These are phyloP conservation scores for Neostapfia colusana DNA, from an alignment of 176 grass and related monocot genomes.

Conservation along the genomic window DNA sequence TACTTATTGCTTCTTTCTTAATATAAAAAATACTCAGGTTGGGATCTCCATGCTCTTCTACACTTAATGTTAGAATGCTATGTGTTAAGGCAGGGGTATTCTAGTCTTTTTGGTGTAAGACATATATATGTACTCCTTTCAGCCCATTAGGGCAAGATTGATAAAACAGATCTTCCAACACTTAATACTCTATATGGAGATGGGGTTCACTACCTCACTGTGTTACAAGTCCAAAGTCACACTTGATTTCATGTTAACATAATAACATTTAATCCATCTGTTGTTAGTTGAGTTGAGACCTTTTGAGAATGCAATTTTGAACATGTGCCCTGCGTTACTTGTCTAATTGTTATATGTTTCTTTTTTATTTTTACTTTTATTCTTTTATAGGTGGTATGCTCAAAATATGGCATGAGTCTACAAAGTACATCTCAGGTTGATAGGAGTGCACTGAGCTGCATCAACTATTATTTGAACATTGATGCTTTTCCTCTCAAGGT, in stretches of 20 bases:
- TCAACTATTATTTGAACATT: constrained; percentile 54
- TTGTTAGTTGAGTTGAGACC: background rate
- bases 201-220: constrained; percentile 1
- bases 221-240: constrained; percentile 6
- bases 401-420: constrained; percentile 46
- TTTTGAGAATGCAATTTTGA: constrained; percentile 6
- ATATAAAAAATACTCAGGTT: no score
- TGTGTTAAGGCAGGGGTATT: no score
- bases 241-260: background rate
- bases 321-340: background rate
- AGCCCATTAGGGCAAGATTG: no score
- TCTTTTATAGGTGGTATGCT: constrained; percentile 49
- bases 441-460: constrained; percentile 42
- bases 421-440: constrained; percentile 54
- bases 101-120: no score
- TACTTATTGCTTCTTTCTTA: no score
- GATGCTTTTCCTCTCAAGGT: constrained; percentile 48
- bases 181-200: background rate
- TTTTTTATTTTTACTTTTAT: background rate
- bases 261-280: background rate
- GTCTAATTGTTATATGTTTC: background rate
- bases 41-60: no score
- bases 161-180: no score
- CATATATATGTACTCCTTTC: no score
- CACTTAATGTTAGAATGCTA: no score